A percentile compares a stretch with the other conserved stretches of the same genome.
These are phyloP conservation scores for Aurantiochytrium sp. DNA, from an alignment of 108 stramenopile genomes.

Conservation along the genomic window DNA sequence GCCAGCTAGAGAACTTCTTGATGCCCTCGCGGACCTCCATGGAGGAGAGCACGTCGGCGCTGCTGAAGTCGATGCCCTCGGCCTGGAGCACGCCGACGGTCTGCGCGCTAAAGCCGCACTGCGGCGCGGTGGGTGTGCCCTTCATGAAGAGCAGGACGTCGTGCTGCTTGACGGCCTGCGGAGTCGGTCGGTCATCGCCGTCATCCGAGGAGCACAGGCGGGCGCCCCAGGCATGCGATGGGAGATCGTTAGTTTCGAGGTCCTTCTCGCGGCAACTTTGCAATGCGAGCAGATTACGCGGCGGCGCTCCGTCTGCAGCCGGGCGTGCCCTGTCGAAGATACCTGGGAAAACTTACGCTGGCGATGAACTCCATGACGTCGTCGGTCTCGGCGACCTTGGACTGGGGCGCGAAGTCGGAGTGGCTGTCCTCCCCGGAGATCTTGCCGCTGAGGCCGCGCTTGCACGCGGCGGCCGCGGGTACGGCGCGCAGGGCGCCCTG, in stretches of 20 bases:
- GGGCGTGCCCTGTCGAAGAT: not conserved
- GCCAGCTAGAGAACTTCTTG: conserved; percentile 85
- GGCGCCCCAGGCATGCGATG: too few species aligned
- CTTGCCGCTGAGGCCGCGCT: not conserved
- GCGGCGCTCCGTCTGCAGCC: too few species aligned
- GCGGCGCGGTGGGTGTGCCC: conserved; percentile 85
- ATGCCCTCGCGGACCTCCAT: conserved; percentile 89
- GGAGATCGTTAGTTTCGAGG: not conserved
- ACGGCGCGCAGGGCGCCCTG: not conserved
- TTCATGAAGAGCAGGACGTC: conserved; percentile 99
- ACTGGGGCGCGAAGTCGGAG: conserved; percentile 64
- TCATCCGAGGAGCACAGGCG: too few species aligned
- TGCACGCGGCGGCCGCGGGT: not conserved
- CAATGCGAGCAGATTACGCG: too few species aligned
- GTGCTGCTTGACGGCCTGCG: conserved; percentile 25
- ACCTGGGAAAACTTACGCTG: not conserved
- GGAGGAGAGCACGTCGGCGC: conserved; percentile 95
- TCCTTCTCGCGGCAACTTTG: not conserved
- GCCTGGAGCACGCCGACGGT: conserved; percentile 79
- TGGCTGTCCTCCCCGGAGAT: conserved; percentile 43
- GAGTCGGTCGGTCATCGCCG: too few species aligned
- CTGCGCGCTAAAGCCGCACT: conserved; percentile 92
- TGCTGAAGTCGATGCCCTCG: conserved; percentile 80
- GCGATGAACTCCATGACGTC: conserved; percentile 41
- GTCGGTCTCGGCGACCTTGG: conserved; percentile 37